Conservation (phyloP, 2,329 filamentous ascomycete genomes). For the Hortaea werneckii region DNA sequence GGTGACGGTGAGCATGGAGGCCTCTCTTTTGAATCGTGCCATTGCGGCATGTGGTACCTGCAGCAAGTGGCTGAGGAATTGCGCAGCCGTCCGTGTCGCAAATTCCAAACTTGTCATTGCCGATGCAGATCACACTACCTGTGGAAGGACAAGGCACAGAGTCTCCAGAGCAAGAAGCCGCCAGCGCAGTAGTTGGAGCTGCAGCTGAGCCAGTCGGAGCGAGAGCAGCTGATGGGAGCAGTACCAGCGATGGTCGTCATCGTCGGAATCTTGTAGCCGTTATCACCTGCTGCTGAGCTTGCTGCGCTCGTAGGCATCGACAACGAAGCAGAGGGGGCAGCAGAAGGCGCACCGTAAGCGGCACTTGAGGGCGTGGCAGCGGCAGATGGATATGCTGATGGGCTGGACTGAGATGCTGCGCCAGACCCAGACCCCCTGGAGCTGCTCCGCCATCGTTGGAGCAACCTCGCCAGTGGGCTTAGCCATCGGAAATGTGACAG, state of each 20-base stretch:
- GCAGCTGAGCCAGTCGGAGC: neutral
- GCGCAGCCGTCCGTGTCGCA: conserved; percentile 34
- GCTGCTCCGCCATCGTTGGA: neutral
- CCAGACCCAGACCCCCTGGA: neutral
- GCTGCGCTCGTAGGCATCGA: neutral
- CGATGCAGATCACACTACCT: conserved; percentile 36
- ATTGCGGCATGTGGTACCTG: conserved; percentile 32
- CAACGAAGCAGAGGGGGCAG: neutral
- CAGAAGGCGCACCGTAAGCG: conserved; percentile 1
- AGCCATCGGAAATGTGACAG: conserved; percentile 1
- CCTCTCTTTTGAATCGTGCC: conserved; percentile 21
- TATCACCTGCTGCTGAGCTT: neutral
- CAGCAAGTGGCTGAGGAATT: conserved; percentile 30
- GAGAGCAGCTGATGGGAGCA: neutral
- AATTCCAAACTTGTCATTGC: conserved; percentile 31
- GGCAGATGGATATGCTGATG: neutral
- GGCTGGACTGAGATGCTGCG: no score
- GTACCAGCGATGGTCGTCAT: conserved; percentile 7
- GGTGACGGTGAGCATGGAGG: conserved; percentile 1
- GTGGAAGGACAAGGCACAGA: conserved; percentile 29
- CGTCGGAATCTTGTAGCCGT: conserved; percentile 4
- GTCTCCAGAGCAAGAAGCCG: conserved; percentile 10
- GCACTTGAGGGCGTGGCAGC: neutral
- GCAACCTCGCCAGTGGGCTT: conserved; percentile 1
- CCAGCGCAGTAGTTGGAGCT: neutral